Percentiles rank a stretch among this genome's conserved stretches.
Conservation (phyloP, 2,329 filamentous ascomycete species). For the Phaeosphaeria sp. region DNA sequence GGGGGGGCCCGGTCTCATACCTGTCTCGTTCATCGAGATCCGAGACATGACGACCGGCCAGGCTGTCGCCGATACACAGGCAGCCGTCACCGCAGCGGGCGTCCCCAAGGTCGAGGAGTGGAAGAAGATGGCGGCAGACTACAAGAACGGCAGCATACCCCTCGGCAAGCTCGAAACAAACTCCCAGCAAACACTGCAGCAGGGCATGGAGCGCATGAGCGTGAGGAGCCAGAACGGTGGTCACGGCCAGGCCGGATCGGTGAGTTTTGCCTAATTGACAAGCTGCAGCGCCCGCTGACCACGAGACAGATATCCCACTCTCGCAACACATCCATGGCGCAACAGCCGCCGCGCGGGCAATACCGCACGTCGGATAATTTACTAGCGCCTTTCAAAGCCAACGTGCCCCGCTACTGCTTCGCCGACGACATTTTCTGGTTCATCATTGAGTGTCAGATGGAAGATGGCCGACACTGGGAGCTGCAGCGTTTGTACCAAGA, state of each 20-base stretch:
- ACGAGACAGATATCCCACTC: conserved; percentile 37
- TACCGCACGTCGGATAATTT: conserved; percentile 54
- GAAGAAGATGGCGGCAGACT: conserved; percentile 99
- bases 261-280: conserved; percentile 28
- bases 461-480: conserved; percentile 92
- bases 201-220: conserved; percentile 78
- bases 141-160: conserved; percentile 98
- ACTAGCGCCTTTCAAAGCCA: conserved; percentile 79
- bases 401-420: conserved; percentile 91
- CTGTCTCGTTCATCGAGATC: conserved; percentile 96
- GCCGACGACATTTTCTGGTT: conserved; percentile 99
- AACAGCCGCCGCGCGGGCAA: conserved; percentile 51
- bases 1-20: conserved; percentile 94
- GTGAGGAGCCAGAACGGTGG: conserved; percentile 53
- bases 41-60: conserved; percentile 89
- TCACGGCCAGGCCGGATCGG: conserved; percentile 34
- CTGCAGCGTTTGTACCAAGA: conserved; percentile 95
- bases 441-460: conserved; percentile 87
- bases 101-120: conserved; percentile 97
- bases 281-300: conserved; percentile 20
- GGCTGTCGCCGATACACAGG: conserved; percentile 79
- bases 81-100: conserved; percentile 85
- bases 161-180: conserved; percentile 81
- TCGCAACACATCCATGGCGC: conserved; percentile 45
- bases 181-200: conserved; percentile 58